Base-by-base conservation (phyloP, 2,329 filamentous ascomycete genomes). In the Calonectria ilicicola region DNA sequence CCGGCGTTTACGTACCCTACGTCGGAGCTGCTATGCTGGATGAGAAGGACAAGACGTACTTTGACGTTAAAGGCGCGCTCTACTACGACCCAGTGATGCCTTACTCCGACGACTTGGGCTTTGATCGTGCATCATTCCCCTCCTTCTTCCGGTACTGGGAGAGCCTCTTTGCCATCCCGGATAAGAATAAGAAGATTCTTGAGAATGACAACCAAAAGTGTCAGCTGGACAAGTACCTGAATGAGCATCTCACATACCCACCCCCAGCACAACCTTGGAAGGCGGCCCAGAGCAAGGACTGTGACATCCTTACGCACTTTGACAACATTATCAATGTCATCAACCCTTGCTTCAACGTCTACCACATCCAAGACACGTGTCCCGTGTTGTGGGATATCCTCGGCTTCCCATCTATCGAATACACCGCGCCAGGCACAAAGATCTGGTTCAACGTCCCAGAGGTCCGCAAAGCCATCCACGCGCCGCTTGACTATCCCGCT, bases 341-440 rank as follows among this genome's bases (percentile, higher is more conserved):
- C 49, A 96, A 96, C 83, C 94, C 94, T 0, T 96, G 94, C 85
- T 96, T 92, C 83, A 89, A 95, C 80, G 84, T 93, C 32, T 95
- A 95, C 84, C 89, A 93, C 60, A 88, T 95, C 17, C 89, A 90
- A 9, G 91, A 89, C 2, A 93, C 91, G 12, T 96, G 93, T 80
- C 93, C 94, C 1, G 77, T 93, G 9, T 86, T 91, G 9, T 95
- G 91, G 89, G 93, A 95, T 75, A 85, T 94, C 0, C 87, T 95
- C 4, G 93, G 92, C 44, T 93, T 93, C 84, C 93, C 93, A 0
- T 89, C 87, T 1, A 80, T 83, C 23, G 95, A 94, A 81, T 80
- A 90, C 0, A 92, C 93, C 0, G 85, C 84, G 0, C 92, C 92
- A 6, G 87, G 91, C 15, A 74, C 76, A 0, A 82, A 82, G 0